Evolutionary conservation across 768 basidiomycete genomes (phyloP), one percentile per base, ranked within the genome.

Genomic region (Lepiota brunneoincarnata): DNA sequence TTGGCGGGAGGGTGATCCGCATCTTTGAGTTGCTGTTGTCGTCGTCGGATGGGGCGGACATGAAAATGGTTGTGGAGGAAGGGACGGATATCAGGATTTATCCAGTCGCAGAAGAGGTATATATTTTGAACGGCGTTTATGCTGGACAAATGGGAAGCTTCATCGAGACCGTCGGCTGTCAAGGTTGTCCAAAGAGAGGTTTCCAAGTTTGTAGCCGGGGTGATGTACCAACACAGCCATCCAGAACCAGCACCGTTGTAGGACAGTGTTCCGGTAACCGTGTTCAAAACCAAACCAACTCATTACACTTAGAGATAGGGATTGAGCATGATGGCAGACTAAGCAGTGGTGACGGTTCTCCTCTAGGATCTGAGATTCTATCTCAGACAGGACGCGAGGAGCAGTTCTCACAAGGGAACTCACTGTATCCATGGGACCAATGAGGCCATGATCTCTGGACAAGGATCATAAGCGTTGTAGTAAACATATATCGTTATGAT

Each of bases 1-100:
- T 87, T 43, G 86, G 78, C 37, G 87, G 87, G 55, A 89, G 82
- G 14, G 81, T 85, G 50, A 84, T 83, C 40, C 85, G 79, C 56
- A 57, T 61, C 55, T 58, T 61, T 26, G 52, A 38, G 37, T 37
- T 23, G 62, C n/a, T n/a, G n/a, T n/a, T n/a, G n/a, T 65, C 67
- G 60, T 67, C 63, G 57, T 67, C 64, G 44, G 68, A 58, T 52
- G 64, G 57, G 55, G 64, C 62, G 51, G 64, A 58, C 68, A 70
- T 70, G 51, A 43, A 45, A 39, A 53, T 40, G 37, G 56, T n/a
- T n/a, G n/a, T 20, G 38, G 40, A 51, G 51, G 42, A 42, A 48
- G 58, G 41, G 43, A 57, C 49, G 42, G 37, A n/a, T 50, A 51
- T 54, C 51, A 55, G 43, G 50, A 28, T 42, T 17, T 53, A 40